Base-by-base conservation (phyloP, 192 early-diverging fungal genomes). In the Mortierella claussenii region DNA sequence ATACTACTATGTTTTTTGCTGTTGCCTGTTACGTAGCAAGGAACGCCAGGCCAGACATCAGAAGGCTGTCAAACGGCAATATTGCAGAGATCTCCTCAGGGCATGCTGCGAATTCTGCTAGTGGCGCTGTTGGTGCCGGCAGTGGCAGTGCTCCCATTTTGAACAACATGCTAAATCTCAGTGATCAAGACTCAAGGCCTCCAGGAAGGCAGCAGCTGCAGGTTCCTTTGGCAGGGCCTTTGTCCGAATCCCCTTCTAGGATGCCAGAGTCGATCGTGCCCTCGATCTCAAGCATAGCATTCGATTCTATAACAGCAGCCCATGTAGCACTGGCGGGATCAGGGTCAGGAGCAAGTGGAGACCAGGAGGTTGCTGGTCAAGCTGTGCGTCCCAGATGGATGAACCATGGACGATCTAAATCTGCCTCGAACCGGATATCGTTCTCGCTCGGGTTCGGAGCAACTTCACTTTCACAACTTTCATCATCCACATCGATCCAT, bases 21-120 rank as follows among this genome's bases (percentile, higher is more conserved):
- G 5, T 47, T 17, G 23, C 21, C n/a, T 24, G 5, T 20, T 5
- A 23, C 0, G 4, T 57, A 87, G 82, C 88, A 0, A 81, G 91
- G 8, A 95, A 94, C 57, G 84, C 84, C 56, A 85, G 93, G 30
- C 89, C 91, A 9, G 95, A 96, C 65, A 89, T 96, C 30, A 84
- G 91, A 64, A 83, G 91, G 1, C 79, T 94, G 10, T 93, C 91
- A 8, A 71, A 85, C 45, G 84, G 90, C 1, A 90, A 87, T 42
- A 78, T 86, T 40, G 68, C 66, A 13, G 68, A 83, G 37, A 81
- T 83, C 13, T 57, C 82, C 12, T 63, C 59, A 51, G 79, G 79
- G 24, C 65, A 67, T 9, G 63, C 37, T 15, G 45, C 24, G 9
- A 32, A 26, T 12, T n/a, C n/a, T n/a, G n/a, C n/a, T n/a, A n/a